These are phyloP conservation scores for Sonneratia caseolaris DNA, from an alignment of 345 rosid genomes.

Conservation along the genomic window DNA sequence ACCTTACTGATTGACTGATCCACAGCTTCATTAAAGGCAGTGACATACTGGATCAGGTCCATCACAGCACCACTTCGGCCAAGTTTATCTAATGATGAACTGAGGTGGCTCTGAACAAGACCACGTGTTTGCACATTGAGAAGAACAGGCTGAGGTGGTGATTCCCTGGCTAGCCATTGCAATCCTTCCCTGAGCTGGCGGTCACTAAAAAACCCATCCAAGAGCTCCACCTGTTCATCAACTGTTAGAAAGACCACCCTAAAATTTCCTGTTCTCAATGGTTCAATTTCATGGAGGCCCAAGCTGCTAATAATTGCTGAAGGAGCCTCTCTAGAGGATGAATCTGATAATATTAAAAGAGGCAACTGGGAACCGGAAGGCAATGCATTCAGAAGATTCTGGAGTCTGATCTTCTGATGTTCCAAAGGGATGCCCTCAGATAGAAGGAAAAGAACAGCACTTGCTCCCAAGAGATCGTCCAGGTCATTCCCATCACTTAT, in stretches of 20 bases:
- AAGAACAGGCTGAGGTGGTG: conserved; percentile 67
- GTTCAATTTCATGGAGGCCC: conserved; percentile 59
- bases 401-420: conserved; percentile 48
- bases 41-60: conserved; percentile 52
- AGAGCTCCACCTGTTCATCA: conserved; percentile 22
- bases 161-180: conserved; percentile 67
- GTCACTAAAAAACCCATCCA: conserved; percentile 63
- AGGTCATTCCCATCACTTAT: conserved; percentile 24
- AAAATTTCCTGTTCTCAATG: conserved; percentile 47
- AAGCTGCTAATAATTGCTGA: conserved; percentile 30
- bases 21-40: conserved; percentile 74
- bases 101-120: conserved; percentile 47
- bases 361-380: conserved; percentile 66
- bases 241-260: conserved; percentile 47
- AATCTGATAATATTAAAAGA: conserved; percentile 57
- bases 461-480: conserved; percentile 47
- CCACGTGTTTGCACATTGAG: conserved; percentile 38
- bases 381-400: conserved; percentile 47
- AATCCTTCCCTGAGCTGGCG: conserved; percentile 58
- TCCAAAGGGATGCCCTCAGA: conserved; percentile 53
- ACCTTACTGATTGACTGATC: conserved; percentile 43
- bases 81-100: conserved; percentile 36
- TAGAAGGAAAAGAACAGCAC: conserved; percentile 66
- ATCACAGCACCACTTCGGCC: conserved; percentile 37
- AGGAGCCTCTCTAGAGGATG: conserved; percentile 32